Evolutionary conservation across 331 rosid species (phyloP).

Genomic region (Acacia concinna): DNA sequence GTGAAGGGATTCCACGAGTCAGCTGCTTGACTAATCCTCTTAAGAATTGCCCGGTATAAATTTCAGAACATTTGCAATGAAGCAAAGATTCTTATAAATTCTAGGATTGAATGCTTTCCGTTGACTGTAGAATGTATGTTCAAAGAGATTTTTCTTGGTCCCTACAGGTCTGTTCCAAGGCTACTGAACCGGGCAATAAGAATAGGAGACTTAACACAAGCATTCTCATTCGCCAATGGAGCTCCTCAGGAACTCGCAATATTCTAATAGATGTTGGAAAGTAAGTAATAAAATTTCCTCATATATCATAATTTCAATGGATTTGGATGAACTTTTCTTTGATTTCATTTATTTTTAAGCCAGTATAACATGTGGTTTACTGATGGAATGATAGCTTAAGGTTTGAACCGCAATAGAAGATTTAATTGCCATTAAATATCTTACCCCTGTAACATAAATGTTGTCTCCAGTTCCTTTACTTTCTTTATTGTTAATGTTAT

Average conservation of each 20-base stretch:
- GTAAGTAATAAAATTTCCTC: conserved; percentile 45
- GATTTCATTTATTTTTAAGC: conserved; percentile 18
- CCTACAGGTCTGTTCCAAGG: conserved; percentile 74
- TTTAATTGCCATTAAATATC: not conserved
- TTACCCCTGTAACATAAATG: not conserved
- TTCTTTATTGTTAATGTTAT: not conserved
- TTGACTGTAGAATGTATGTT: conserved; percentile 18
- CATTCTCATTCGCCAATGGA: conserved; percentile 63
- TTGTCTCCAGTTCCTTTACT: not conserved
- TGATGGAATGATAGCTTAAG: conserved; percentile 20
- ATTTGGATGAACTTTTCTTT: not conserved
- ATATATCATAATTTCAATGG: not conserved
- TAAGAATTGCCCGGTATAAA: conserved; percentile 64
- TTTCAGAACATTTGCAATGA: not conserved
- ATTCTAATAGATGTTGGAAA: conserved; percentile 90
- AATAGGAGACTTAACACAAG: conserved; percentile 91
- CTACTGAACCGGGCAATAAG: conserved; percentile 67
- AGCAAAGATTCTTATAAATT: conserved; percentile 1
- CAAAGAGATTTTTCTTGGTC: conserved; percentile 13
- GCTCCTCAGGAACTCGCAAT: conserved; percentile 56
- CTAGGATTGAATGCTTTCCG: conserved; percentile 8
- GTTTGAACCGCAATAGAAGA: not conserved
- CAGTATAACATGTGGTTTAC: conserved; percentile 7
- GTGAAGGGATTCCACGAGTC: conserved; percentile 96
- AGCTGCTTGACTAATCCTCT: conserved; percentile 85